These are phyloP conservation scores for Globisporangium lucens DNA, from an alignment of 352 stramenopile genomes.

Conservation along the genomic window DNA sequence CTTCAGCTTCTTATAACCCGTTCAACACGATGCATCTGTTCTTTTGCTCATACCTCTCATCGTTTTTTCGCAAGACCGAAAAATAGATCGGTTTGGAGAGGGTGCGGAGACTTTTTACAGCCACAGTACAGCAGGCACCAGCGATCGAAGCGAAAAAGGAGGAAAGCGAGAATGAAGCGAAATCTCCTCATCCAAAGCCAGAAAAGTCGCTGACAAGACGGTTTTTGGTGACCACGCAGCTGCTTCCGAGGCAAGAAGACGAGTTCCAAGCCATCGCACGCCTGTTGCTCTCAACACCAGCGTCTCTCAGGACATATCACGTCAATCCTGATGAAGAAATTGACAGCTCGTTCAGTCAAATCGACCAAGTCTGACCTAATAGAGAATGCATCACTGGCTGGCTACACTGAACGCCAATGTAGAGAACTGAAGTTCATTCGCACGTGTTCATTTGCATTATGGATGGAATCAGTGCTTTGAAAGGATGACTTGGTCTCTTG, in stretches of 20 bases:
- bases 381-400: neutral
- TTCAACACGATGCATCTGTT: no score
- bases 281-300: constrained; percentile 21
- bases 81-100: no score
- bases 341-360: constrained; percentile 23
- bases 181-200: neutral
- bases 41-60: no score
- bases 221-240: neutral
- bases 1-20: no score
- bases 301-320: neutral
- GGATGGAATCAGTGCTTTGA: neutral
- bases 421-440: neutral
- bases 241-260: constrained; percentile 22
- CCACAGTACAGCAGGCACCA: no score
- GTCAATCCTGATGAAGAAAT: constrained; percentile 25
- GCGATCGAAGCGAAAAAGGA: neutral
- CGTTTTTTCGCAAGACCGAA: no score
- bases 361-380: neutral
- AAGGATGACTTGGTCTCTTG: constrained; percentile 3
- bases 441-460: neutral
- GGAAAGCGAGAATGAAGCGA: neutral
- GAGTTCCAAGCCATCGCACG: constrained; percentile 41
- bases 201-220: neutral
- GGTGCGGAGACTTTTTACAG: no score
- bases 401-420: neutral